phyloP scores from a whole-genome alignment of 768 basidiomycete species.

The Lanmaoa pseudosensibilis region DNA sequence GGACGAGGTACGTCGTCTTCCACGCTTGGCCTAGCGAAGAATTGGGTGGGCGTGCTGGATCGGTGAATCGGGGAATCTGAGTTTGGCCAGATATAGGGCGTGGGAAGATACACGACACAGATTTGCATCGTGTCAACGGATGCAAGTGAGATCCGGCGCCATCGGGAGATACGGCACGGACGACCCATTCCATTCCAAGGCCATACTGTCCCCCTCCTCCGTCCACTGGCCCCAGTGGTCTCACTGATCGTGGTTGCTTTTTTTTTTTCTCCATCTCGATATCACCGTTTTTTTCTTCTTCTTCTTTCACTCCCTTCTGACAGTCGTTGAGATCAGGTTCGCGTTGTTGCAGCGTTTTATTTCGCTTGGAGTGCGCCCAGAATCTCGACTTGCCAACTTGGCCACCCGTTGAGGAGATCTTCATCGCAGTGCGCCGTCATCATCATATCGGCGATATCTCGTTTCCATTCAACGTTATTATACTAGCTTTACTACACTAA shows the following conservation, averaged over 20 bases:
- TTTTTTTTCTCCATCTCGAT: slow-evolving; percentile 24
- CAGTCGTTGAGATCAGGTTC: slow-evolving; percentile 1
- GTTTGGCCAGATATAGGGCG: slow-evolving; percentile 18
- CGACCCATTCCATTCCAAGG: slow-evolving; percentile 29
- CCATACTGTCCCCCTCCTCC: slow-evolving; percentile 7
- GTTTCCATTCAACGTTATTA: slow-evolving; percentile 16
- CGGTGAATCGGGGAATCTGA: slow-evolving; percentile 33
- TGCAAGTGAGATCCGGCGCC: slow-evolving; percentile 50
- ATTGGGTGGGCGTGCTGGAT: slow-evolving; percentile 13
- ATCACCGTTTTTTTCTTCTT: slow-evolving; percentile 7
- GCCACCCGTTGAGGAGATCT: slow-evolving; percentile 14
- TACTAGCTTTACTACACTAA: not conserved
- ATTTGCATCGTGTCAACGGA: slow-evolving; percentile 34
- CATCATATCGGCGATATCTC: slow-evolving; percentile 22
- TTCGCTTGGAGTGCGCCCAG: slow-evolving; percentile 3
- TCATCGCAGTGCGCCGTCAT: slow-evolving; percentile 18
- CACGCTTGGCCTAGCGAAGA: not conserved
- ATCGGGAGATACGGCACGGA: slow-evolving; percentile 65
- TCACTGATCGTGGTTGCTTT: slow-evolving; percentile 2
- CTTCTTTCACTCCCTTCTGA: not conserved
- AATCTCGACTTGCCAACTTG: not conserved
- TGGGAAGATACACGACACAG: slow-evolving; percentile 30
- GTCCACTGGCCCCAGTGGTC: not conserved
- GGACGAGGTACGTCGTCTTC: slow-evolving; percentile 21
- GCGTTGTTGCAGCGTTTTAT: not conserved